Evolutionary conservation across 371 early-diverging fungal genomes (phyloP), one percentile per base, ranked within the genome.

Genomic region (Amoeboaphelidium protococcarum): DNA sequence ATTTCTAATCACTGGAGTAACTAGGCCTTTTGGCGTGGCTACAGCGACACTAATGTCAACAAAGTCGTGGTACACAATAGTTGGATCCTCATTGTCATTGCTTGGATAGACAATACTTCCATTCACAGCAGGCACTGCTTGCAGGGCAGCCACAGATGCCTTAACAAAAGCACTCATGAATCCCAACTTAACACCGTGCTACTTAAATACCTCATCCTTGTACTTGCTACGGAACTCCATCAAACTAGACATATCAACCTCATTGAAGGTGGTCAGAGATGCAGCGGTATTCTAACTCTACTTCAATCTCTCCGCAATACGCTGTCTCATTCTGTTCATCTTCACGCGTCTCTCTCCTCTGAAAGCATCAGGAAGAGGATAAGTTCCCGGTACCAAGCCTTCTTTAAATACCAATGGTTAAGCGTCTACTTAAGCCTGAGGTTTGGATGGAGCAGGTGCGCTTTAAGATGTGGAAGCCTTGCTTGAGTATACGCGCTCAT

Each of bases 91-190:
- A 13, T 50, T 48, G 23, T 31, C 37, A 31, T 16, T 31, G 56
- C 27, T 58, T 56, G 22, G 72, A 31, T 31, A 6, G 21, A 6
- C 42, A 57, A 95, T 83, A 52, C 78, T 72, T 23, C 86, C 90
- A 55, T 95, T 95, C 54, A 91, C 82, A 48, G 75, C 81, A 45
- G 95, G 92, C 27, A 91, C 66, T 50, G 77, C 81, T 59, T 74
- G 67, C 48, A 90, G 67, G 42, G 87, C 90, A 40, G 59, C 58
- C 55, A 75, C 70, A 44, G 80, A 60, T 23, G 95, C 95, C 69
- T 84, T 87, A 58, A 82, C 76, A 54, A 95, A 95, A 27, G 87
- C 83, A 25, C 84, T 82, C 92, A 95, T 91, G 74, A 86, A 95
- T 24, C 95, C 95, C 44, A 95, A 73, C 68, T 90, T 90, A 55